These are phyloP conservation scores for Cladorrhinum sp. DNA, from an alignment of 2,329 filamentous ascomycete genomes.

Conservation along the genomic window DNA sequence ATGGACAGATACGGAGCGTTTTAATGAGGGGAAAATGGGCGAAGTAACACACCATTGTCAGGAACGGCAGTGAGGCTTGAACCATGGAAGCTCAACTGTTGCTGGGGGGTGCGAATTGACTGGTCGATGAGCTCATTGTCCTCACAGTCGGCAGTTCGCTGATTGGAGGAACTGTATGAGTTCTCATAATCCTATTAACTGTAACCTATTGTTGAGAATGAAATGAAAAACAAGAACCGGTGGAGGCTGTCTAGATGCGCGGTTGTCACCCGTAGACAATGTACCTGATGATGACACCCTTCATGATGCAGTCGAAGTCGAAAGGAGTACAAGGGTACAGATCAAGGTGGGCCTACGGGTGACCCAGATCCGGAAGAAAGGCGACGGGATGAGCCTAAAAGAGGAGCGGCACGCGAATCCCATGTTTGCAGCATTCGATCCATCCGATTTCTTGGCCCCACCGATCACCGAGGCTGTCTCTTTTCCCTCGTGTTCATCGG, in stretches of 20 bases:
- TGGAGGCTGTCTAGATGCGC: no score
- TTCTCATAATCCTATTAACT: neutral
- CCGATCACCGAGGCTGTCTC: conserved; percentile 3
- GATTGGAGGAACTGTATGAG: neutral
- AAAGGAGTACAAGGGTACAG: conserved; percentile 12
- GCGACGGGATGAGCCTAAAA: conserved; percentile 32
- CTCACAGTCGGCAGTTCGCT: neutral
- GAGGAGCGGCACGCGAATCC: conserved; percentile 26
- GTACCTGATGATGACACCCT: neutral
- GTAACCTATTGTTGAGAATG: neutral
- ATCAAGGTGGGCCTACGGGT: conserved; percentile 15
- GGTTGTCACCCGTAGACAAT: neutral
- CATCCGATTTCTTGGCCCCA: conserved; percentile 22
- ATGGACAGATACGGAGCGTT: neutral
- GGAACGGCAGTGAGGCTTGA: neutral
- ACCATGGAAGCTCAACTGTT: neutral
- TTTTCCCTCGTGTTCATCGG: neutral
- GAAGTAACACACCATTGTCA: neutral
- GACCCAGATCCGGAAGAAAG: conserved; percentile 22
- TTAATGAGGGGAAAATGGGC: neutral
- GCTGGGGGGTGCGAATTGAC: neutral
- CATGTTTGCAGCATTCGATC: conserved; percentile 24
- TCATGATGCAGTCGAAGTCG: conserved; percentile 1
- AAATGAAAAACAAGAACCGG: neutral
- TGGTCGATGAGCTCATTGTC: neutral